Evolutionary conservation across 1,284 basidiomycete species (phyloP), one percentile per base, ranked within the genome.

Genomic region (Heterobasidion occidentale): DNA sequence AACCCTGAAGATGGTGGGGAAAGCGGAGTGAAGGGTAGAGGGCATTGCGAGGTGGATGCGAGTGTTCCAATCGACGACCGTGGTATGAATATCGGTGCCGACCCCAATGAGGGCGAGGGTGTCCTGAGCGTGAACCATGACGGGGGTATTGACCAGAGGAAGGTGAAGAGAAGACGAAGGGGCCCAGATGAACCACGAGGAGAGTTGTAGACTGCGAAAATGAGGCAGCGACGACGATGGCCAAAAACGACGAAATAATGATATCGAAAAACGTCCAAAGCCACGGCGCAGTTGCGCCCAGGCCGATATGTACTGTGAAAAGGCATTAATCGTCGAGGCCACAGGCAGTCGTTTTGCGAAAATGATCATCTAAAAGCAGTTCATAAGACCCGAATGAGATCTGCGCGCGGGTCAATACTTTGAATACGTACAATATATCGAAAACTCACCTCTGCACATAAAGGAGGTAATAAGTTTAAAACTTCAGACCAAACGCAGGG

Each of bases 51-150:
- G 12, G 46, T 17, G 45, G 52, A 57, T 59, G 42, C 55, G 58
- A 57, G 59, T 58, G 56, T 56, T 54, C 60, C 60, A 64, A 59
- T 60, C 63, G 64, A 64, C 70, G 60, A 67, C 64, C 70, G 75
- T 76, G 72, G 73, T 71, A 77, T 77, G 72, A 78, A 78, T 77
- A 71, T 71, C 73, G 71, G 67, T 63, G 70, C 63, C 64, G 66
- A 65, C 53, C n/a, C 17, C 33, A 60, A 60, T 34, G 33, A 66
- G 63, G 55, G 67, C 58, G 68, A 64, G 64, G 66, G 51, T 70
- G 71, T 77, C 75, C 75, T 72, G 64, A 67, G 61, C 75, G 73
- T 72, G 65, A 71, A 67, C 71, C 69, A 56, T 64, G 60, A 71
- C 69, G 72, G 59, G 50, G 57, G 55, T 19, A 64, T 61, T 61